Evolutionary conservation across 139 green algal species (phyloP), one percentile per base, ranked within the genome.

Genomic region (Picochlorum sp.): DNA sequence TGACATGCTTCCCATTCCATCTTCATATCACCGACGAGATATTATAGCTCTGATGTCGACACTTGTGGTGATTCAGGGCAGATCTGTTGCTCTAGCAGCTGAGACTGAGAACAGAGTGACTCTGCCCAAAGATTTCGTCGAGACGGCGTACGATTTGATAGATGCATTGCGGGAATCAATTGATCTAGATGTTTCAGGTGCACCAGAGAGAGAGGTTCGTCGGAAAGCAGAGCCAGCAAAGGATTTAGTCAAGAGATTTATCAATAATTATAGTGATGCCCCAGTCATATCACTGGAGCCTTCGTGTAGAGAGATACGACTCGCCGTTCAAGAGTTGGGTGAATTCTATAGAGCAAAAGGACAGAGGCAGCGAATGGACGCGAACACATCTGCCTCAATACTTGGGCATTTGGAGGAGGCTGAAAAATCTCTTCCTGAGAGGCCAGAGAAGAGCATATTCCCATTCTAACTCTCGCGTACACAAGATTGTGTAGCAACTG

Each of bases 111-210:
- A 41, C 34, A 41, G 30, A 6, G 18, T 65, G 9, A 13, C 15
- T 18, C 32, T 66, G 10, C 61, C 61, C 21, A 38, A 58, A 71
- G 74, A 30, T 15, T 81, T 81, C 47, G 15, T 69, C 15, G 56
- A 73, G 10, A 61, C 61, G 4, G 64, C 74, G 0, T 47, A 37
- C 5, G 63, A 52, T 52, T 47, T 81, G 32, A 62, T 80, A 5
- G n/a, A 51, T n/a, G 58, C 72, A 14, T 61, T 81, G 38, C 34
- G 69, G n/a, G 74, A 81, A 8, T 49, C 74, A 26, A 73, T 81
- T 32, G 41, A 49, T 49, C 50, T 54, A 15, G 74, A 81, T 49
- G 23, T 80, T 7, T 63, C 59, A 34, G 74, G 76, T 7, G 72
- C 59, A 37, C 46, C 70, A 26, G 74, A 81, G 44, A 72, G 75